Percentiles rank a stretch among this genome's conserved stretches.
phyloP scores from a whole-genome alignment of 192 early-diverging fungal species.

The Irineochytrium annulatum region DNA sequence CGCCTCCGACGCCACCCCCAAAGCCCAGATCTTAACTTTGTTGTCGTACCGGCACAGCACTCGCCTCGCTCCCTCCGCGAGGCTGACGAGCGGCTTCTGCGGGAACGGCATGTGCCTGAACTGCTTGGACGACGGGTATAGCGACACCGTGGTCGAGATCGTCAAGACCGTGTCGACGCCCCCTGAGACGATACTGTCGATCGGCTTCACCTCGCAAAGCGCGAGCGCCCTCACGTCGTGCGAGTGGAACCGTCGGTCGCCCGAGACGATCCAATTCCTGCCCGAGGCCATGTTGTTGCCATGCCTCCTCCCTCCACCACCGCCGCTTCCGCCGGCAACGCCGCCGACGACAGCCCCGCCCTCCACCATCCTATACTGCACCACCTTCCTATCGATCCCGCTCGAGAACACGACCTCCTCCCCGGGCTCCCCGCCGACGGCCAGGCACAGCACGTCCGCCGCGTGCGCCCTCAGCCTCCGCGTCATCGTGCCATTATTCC shows the following conservation, averaged over 20 bases:
- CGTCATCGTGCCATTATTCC: conserved; percentile 61
- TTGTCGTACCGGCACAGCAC: conserved; percentile 62
- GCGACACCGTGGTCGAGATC: conserved; percentile 28
- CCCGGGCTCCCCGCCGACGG: conserved; percentile 44
- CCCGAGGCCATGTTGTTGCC: conserved; percentile 7
- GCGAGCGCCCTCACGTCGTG: conserved; percentile 91
- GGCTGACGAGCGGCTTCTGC: conserved; percentile 46
- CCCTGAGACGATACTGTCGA: conserved; percentile 76
- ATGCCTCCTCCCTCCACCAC: background rate
- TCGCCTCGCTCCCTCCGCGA: conserved; percentile 25
- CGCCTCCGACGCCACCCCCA: conserved; percentile 50
- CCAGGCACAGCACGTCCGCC: conserved; percentile 87
- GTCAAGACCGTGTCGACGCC: conserved; percentile 45
- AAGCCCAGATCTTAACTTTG: conserved; percentile 75
- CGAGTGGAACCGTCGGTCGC: conserved; percentile 84
- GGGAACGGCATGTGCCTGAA: conserved; percentile 54
- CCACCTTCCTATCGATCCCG: conserved; percentile 86
- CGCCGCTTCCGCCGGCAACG: background rate
- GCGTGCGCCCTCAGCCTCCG: conserved; percentile 70
- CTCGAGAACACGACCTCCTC: conserved; percentile 77
- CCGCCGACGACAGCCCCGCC: background rate
- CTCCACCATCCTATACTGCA: conserved; percentile 55
- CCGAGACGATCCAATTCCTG: conserved; percentile 74
- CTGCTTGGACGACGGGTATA: conserved; percentile 37
- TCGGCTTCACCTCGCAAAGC: conserved; percentile 62